Evolutionary conservation across 257 asterid genomes (phyloP).

Genomic region (Solanum sitiens): DNA sequence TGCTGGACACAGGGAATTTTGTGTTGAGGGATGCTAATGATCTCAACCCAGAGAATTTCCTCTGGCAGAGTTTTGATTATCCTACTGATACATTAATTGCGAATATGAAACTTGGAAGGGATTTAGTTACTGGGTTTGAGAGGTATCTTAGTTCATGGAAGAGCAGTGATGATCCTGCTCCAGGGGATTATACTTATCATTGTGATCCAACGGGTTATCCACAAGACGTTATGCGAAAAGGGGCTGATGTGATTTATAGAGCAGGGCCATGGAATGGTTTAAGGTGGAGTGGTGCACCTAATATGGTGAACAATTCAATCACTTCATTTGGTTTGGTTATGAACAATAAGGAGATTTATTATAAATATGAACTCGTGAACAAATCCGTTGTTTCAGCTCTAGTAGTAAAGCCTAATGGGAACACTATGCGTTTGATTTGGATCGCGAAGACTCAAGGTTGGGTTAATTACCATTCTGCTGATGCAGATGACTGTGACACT

Average conservation of each 20-base stretch:
- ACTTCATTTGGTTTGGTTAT: neutral
- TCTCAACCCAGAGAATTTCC: conserved; percentile 1
- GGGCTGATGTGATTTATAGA: neutral
- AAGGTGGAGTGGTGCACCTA: conserved; percentile 16
- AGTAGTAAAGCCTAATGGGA: neutral
- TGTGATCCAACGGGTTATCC: conserved; percentile 28
- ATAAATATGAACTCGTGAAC: neutral
- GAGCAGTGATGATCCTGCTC: conserved; percentile 29
- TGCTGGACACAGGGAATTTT: conserved; percentile 44
- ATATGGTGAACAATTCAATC: neutral
- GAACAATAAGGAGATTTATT: conserved; percentile 8
- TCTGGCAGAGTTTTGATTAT: conserved; percentile 52
- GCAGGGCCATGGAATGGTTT: conserved; percentile 39
- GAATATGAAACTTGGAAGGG: conserved; percentile 39
- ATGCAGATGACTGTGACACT: conserved; percentile 16
- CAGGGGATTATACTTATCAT: conserved; percentile 12
- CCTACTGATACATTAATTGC: conserved; percentile 39
- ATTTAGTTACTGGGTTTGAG: conserved; percentile 13
- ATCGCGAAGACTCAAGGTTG: neutral
- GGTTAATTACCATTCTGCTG: conserved; percentile 1
- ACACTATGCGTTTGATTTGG: neutral
- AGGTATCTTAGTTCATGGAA: conserved; percentile 24
- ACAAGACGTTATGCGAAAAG: conserved; percentile 4
- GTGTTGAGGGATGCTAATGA: conserved; percentile 27
- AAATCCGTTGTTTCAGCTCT: neutral